Percentiles rank a stretch among this genome's conserved stretches.
phyloP scores from a whole-genome alignment of 192 early-diverging fungal genomes.

The Coemansia sp. region DNA sequence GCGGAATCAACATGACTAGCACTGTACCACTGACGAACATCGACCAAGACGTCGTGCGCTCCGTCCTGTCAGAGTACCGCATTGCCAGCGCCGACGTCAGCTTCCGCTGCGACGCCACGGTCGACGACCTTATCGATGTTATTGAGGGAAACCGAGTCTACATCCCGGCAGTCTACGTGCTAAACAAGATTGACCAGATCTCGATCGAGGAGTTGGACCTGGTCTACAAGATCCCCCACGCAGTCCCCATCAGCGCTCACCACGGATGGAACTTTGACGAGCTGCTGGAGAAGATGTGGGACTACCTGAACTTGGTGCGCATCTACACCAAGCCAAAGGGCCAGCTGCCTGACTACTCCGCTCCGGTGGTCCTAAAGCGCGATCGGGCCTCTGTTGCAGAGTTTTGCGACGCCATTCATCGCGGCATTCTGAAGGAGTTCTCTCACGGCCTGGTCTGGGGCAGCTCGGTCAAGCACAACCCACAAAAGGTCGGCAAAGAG shows the following conservation, averaged over 20 bases:
- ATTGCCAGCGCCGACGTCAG: constrained; percentile 97
- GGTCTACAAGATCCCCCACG: constrained; percentile 97
- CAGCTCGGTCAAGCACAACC: constrained; percentile 92
- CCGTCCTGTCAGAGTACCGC: constrained; percentile 92
- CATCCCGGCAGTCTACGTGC: constrained; percentile 93
- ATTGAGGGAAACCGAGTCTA: constrained; percentile 96
- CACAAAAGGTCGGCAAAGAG: constrained; percentile 97
- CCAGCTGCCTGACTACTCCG: constrained; percentile 91
- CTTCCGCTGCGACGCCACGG: constrained; percentile 92
- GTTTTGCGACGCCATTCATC: constrained; percentile 98
- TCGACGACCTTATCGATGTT: constrained; percentile 97
- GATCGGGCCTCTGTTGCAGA: constrained; percentile 75
- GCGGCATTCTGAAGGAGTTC: constrained; percentile 89
- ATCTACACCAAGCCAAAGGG: constrained; percentile 95
- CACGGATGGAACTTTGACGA: constrained; percentile 99
- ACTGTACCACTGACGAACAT: constrained; percentile 90
- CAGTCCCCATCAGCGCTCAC: constrained; percentile 79
- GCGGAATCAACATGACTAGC: constrained; percentile 94
- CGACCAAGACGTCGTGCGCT: constrained; percentile 90
- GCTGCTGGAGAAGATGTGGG: constrained; percentile 83
- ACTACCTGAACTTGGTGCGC: constrained; percentile 76
- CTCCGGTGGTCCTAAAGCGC: constrained; percentile 87
- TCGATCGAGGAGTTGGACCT: constrained; percentile 95
- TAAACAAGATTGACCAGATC: constrained; percentile 99
- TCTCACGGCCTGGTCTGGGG: constrained; percentile 97